Percentiles rank a stretch among this genome's conserved stretches.
Conservation (phyloP, 805 yeast genomes). For the Maudiozyma bulderi region DNA sequence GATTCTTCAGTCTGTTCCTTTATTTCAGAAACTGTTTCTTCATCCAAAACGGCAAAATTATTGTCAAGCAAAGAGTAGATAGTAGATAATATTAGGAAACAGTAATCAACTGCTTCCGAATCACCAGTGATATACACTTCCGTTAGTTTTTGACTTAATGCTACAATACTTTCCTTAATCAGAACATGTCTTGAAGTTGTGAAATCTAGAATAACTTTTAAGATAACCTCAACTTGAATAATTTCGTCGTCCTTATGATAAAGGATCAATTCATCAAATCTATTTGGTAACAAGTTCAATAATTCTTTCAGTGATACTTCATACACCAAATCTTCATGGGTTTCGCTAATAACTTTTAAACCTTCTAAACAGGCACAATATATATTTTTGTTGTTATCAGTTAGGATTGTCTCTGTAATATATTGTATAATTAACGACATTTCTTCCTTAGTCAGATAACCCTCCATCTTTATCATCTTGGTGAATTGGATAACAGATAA, state of each 20-base stretch:
- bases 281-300: slow-evolving; percentile 42
- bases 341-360: slow-evolving; percentile 34
- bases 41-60: slow-evolving; percentile 12
- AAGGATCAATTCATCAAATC: slow-evolving; percentile 23
- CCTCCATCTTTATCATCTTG: slow-evolving; percentile 41
- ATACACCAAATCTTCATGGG: slow-evolving; percentile 33
- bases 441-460: slow-evolving; percentile 46
- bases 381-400: slow-evolving; percentile 42
- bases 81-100: slow-evolving; percentile 21
- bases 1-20: slow-evolving; percentile 15
- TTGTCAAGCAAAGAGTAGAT: slow-evolving; percentile 21
- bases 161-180: slow-evolving; percentile 22
- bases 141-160: slow-evolving; percentile 12
- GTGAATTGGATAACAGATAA: slow-evolving; percentile 57
- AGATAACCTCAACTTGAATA: slow-evolving; percentile 27
- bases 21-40: slow-evolving; percentile 9
- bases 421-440: slow-evolving; percentile 53
- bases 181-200: slow-evolving; percentile 25
- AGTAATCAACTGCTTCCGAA: slow-evolving; percentile 13
- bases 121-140: slow-evolving; percentile 5
- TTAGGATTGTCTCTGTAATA: slow-evolving; percentile 52
- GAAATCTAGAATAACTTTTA: slow-evolving; percentile 29
- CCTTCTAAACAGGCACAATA: slow-evolving; percentile 46
- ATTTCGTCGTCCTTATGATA: slow-evolving; percentile 20
- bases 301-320: slow-evolving; percentile 45